phyloP scores from a whole-genome alignment of 345 rosid genomes.

The Cardamine chenopodiifolia region DNA sequence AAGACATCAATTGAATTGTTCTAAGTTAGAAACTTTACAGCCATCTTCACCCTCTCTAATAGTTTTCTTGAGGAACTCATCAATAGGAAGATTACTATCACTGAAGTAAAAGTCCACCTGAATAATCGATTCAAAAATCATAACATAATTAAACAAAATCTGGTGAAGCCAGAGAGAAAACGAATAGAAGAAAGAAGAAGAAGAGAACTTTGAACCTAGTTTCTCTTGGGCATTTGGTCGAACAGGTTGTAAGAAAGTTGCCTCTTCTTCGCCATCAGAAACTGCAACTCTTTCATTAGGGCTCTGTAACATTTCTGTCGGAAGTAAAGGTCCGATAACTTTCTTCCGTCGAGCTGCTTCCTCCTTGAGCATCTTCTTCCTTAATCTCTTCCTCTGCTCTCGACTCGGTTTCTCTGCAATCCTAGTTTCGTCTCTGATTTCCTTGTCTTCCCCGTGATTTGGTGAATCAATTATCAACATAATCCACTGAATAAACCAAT shows the following conservation, averaged over 20 bases:
- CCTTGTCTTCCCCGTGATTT: slow-evolving; percentile 24
- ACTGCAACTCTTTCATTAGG: too few relatives aligned
- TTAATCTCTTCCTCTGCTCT: slow-evolving; percentile 76
- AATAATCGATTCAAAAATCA: too few relatives aligned
- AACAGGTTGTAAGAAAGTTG: slow-evolving; percentile 48
- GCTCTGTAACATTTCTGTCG: slow-evolving; percentile 17
- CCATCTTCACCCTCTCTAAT: too few relatives aligned
- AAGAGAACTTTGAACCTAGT: too few relatives aligned
- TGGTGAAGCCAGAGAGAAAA: too few relatives aligned
- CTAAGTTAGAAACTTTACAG: too few relatives aligned
- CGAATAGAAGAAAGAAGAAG: too few relatives aligned
- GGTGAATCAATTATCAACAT: slow-evolving; percentile 33
- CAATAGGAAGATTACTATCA: neutral
- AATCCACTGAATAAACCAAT: slow-evolving; percentile 49
- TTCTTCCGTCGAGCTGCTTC: slow-evolving; percentile 55
- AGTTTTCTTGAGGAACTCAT: too few relatives aligned
- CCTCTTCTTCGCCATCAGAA: too few relatives aligned
- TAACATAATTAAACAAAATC: too few relatives aligned
- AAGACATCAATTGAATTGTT: too few relatives aligned
- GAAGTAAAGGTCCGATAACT: slow-evolving; percentile 67
- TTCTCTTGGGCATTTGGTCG: slow-evolving; percentile 57
- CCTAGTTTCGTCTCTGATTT: slow-evolving; percentile 1
- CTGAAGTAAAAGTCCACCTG: too few relatives aligned
- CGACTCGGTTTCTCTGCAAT: slow-evolving; percentile 51
- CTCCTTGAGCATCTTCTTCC: slow-evolving; percentile 71